Evolutionary conservation across 2,329 filamentous ascomycete genomes (phyloP), one percentile per base, ranked within the genome.

Genomic region (Sphaerulina musiva): DNA sequence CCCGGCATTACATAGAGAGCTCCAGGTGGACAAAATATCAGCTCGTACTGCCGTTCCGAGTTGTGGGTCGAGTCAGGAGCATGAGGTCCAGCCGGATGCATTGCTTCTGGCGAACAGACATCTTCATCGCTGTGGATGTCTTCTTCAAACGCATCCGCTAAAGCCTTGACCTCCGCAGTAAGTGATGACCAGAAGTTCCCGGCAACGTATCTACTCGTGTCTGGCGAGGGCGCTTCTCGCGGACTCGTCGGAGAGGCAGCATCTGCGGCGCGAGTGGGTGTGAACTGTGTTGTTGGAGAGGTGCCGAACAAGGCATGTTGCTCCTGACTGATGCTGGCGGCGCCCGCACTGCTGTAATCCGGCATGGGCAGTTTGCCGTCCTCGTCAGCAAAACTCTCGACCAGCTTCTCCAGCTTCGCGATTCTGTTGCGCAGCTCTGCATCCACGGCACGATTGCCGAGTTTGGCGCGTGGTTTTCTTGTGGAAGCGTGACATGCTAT

Each of bases 151-250:
- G 61, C 65, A 46, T 69, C 66, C 11, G 62, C 57, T 12, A 69
- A 55, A 7, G 63, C 66, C 56, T 67, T 63, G 2, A 69, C 67
- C 51, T 69, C 66, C 4, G 55, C 56, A 4, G 62, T 66, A 8
- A 69, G 58, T 3, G 63, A 62, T 1, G 61, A 63, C 66, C 66
- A 69, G 59, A 69, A 69, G 10, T 54, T 54, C 31, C 64, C 65
- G 9, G 62, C 64, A 7, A 69, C 58, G 45, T 67, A 69, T 46
- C 61, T 65, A 36, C 59, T 63, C 12, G 61, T 58, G n/a, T 52
- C 39, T 34, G 57, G 56, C 7, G 59, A 55, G 34, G 46, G 41
- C 12, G 53, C 44, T 17, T 57, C 57, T 29, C 50, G 20, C 2
- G 54, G 44, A 43, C 51, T 57, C 14, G 46, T 44, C 10, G 53